Base-by-base conservation (phyloP, 306 rosid genomes). In the Hippophae rhamnoides region DNA sequence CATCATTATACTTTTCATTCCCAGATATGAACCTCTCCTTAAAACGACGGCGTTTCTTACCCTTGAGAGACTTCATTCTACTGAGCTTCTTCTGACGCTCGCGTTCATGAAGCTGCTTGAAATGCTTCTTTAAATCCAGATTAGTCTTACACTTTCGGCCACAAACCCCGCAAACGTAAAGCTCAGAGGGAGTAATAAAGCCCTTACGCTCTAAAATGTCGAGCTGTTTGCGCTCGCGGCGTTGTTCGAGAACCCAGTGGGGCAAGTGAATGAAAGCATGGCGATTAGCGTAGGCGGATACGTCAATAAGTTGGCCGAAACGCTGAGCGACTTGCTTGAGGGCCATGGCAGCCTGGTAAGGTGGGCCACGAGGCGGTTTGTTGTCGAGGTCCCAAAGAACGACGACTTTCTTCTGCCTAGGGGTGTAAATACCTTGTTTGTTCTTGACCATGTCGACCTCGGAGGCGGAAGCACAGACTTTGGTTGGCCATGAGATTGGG, bases 331-430 rank as follows among this genome's bases (percentile, higher is more conserved):
- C 55, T 69, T 55, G 69, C 58, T 69, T 85, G 27, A 90, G 83
- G 0, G 92, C 80, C 71, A 81, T 65, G 48, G 93, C 95, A 43
- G 95, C 96, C 68, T 73, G 61, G 77, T 81, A 92, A 0, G 98
- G 96, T 0, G 92, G 85, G 1, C 96, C 96, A 5, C 93, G 85
- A 0, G 95, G 98, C 40, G 98, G 95, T 18, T 92, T 87, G 82
- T 92, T 92, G 69, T 87, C 98, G 23, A 87, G 87, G 86, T 92
- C 98, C 98, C 96, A 92, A 0, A 92, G 76, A 46, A 87, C 74
- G 2, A 87, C 87, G 0, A 85, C 96, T 18, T 85, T 92, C 54
- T 77, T 62, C 62, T 69, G 76, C 55, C 76, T 85, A 1, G 87
- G 87, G 0, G 77, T 47, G 70, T 81, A 87, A 11, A 82, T 10